Conservation (phyloP, 208 protist species). For the Sergeia podlipaevii region DNA sequence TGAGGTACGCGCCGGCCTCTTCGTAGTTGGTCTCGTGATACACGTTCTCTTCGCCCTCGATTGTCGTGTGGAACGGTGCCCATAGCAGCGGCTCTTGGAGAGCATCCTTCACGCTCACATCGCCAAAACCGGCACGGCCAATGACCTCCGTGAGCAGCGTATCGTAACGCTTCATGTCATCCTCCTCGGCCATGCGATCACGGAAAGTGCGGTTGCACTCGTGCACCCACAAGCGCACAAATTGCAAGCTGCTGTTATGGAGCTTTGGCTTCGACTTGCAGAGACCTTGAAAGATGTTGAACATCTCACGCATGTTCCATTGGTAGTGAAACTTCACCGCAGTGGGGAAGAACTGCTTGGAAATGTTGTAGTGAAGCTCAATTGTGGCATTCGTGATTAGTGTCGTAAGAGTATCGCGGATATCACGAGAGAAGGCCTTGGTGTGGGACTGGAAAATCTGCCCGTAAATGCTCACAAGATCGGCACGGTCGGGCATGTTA, state of each 20-base stretch:
- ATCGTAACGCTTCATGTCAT: conserved; percentile 91
- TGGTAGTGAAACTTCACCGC: conserved; percentile 99
- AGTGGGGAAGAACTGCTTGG: conserved; percentile 96
- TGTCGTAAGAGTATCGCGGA: conserved; percentile 82
- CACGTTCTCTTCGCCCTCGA: conserved; percentile 86
- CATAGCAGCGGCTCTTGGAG: conserved; percentile 93
- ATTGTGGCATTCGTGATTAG: conserved; percentile 91
- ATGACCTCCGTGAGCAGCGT: conserved; percentile 87
- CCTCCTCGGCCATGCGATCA: conserved; percentile 92
- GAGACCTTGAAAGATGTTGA: conserved; percentile 95
- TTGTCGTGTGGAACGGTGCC: conserved; percentile 90
- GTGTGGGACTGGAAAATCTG: conserved; percentile 95
- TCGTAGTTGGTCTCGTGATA: conserved; percentile 89
- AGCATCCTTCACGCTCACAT: conserved; percentile 81
- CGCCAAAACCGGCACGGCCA: conserved; percentile 71
- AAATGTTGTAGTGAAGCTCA: conserved; percentile 87
- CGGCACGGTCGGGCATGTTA: conserved; percentile 90
- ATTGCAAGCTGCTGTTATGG: conserved; percentile 70
- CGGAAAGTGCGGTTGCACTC: conserved; percentile 97
- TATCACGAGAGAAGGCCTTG: conserved; percentile 78
- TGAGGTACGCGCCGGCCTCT: conserved; percentile 70
- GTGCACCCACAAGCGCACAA: conserved; percentile 95
- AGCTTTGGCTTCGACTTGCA: conserved; percentile 88
- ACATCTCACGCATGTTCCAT: conserved; percentile 98
- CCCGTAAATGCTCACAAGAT: conserved; percentile 93